phyloP scores from a whole-genome alignment of 2,329 filamentous ascomycete species.

The Pseudocercospora ulei region DNA sequence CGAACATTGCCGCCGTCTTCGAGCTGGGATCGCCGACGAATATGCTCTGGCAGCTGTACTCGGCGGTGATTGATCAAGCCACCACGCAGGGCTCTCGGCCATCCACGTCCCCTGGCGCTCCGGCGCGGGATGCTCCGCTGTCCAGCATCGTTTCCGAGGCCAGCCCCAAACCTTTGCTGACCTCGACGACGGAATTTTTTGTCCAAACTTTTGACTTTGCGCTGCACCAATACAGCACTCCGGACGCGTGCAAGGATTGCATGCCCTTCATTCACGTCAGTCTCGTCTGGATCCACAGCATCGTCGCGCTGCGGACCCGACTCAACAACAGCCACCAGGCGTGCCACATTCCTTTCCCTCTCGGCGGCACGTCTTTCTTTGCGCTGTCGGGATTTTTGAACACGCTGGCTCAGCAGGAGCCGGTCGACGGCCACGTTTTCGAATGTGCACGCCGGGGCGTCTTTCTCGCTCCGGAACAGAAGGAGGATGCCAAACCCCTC shows the following conservation, averaged over 20 bases:
- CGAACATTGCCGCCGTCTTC: conserved; percentile 47
- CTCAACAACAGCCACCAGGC: conserved; percentile 24
- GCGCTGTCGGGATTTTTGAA: conserved; percentile 47
- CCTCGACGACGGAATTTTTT: conserved; percentile 14
- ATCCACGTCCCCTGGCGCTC: conserved; percentile 32
- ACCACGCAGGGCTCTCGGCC: conserved; percentile 13
- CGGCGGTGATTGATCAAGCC: conserved; percentile 19
- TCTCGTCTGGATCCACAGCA: conserved; percentile 49
- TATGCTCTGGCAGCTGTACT: conserved; percentile 37
- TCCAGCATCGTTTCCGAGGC: not conserved
- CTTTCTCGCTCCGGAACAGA: conserved; percentile 40
- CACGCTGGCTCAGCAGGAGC: conserved; percentile 38
- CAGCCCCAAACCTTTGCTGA: not conserved
- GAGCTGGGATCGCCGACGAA: conserved; percentile 47
- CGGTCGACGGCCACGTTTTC: conserved; percentile 34
- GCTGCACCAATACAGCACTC: conserved; percentile 40
- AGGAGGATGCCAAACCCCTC: conserved; percentile 45
- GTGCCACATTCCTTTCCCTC: conserved; percentile 25
- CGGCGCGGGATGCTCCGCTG: conserved; percentile 9
- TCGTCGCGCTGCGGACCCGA: conserved; percentile 17
- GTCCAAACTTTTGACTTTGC: conserved; percentile 27
- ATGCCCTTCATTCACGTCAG: conserved; percentile 55
- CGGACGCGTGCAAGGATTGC: conserved; percentile 41
- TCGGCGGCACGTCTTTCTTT: conserved; percentile 46
- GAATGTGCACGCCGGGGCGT: conserved; percentile 28